Evolutionary conservation across 2,329 filamentous ascomycete genomes (phyloP), one percentile per base, ranked within the genome.

Genomic region (Tolypocladium amazonense): DNA sequence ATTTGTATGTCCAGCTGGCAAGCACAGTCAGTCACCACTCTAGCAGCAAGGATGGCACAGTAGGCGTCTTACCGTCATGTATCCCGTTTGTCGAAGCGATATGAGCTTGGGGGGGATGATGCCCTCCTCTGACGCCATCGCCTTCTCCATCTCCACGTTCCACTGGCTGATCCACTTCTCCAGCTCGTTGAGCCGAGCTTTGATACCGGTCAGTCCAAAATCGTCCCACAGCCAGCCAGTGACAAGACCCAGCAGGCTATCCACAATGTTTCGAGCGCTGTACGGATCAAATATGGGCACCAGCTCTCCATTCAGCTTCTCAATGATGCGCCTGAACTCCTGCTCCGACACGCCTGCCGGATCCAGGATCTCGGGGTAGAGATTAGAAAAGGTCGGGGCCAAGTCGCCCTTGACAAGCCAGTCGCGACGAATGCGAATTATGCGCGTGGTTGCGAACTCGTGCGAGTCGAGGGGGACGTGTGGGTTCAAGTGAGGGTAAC

Each of bases 151-250:
- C 62, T 90, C 84, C 11, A 72, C 70, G 71, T 99, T 99, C 92
- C 93, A 97, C 61, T 85, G 81, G 64, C 95, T 89, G 58, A 99
- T 82, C 86, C 90, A 96, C 43, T 72, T 73, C 74, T 99, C 94
- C 23, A 97, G 76, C 12, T 76, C 80, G 59, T 80, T 82, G 54
- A 96, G 72, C 59, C 87, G 82, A 27, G 79, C 77, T 76, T 97
- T 97, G 61, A 88, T 82, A 11, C 82, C 85, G 4, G 89, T 89
- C 41, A 90, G 75, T 1, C 93, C 92, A 27, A 93, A 68, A 70
- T 97, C 93, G 61, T 99, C 94, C 91, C 92, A 97, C 39, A 97
- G 69, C 90, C 92, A 99, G 27, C 93, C 90, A 0, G 94, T 97
- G 39, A 92, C 74, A 5, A 95, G 78, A 2, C 93, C 92, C 65